Evolutionary conservation across 495 filamentous ascomycete species (phyloP).

Genomic region (Lasiosphaeriaceae sp.): DNA sequence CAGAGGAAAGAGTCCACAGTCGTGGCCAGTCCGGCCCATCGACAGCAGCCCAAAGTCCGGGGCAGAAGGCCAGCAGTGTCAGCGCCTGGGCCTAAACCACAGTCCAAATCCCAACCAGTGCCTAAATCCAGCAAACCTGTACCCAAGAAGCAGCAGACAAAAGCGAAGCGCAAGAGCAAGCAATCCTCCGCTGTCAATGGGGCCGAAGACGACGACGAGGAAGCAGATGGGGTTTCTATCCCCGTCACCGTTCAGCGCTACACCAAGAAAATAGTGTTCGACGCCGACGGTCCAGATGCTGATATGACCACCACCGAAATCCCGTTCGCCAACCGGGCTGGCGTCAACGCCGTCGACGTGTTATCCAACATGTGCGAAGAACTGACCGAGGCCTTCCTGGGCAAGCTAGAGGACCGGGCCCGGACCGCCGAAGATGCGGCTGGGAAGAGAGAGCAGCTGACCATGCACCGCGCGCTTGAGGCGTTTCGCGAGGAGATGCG

Average conservation of each 20-base stretch:
- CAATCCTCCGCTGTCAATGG: conserved; percentile 4
- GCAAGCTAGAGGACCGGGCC: conserved; percentile 39
- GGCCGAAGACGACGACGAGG: conserved; percentile 23
- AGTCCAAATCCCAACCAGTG: neutral
- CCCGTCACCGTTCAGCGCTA: conserved; percentile 46
- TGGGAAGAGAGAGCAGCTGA: conserved; percentile 50
- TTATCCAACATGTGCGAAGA: conserved; percentile 67
- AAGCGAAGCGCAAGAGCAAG: conserved; percentile 12
- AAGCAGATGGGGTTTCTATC: conserved; percentile 24
- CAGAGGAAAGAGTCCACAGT: conserved; percentile 23
- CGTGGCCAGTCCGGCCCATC: conserved; percentile 31
- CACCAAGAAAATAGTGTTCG: conserved; percentile 26
- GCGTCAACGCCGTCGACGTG: conserved; percentile 67
- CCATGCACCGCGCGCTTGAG: conserved; percentile 61
- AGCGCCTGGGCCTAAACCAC: neutral
- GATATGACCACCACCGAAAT: conserved; percentile 45
- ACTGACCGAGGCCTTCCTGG: conserved; percentile 51
- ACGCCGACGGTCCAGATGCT: conserved; percentile 32
- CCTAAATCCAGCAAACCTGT: conserved; percentile 16
- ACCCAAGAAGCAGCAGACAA: conserved; percentile 14
- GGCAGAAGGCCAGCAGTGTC: neutral
- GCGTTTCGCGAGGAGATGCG: conserved; percentile 66
- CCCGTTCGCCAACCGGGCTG: conserved; percentile 52
- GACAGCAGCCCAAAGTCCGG: conserved; percentile 29
- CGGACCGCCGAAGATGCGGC: conserved; percentile 36